Conservation (phyloP, 2,329 filamentous ascomycete species). For the Colletotrichum australisinense region DNA sequence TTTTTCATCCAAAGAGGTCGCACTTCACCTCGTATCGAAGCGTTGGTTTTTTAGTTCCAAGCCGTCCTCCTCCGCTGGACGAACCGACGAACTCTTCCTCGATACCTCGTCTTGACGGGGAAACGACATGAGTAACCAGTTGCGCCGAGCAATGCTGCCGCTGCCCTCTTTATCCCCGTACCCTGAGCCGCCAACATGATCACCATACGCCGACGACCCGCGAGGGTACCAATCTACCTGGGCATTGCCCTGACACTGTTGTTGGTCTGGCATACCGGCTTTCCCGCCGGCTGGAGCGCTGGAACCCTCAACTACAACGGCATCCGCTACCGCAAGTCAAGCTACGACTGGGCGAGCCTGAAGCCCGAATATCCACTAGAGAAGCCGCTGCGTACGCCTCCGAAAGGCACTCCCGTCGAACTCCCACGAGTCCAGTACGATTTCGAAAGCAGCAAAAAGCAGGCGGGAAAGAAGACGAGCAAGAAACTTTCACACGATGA, state of each 20-base stretch:
- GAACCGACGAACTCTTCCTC: neutral
- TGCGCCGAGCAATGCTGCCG: constrained; percentile 31
- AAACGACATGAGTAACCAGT: constrained; percentile 27
- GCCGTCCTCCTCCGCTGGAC: neutral
- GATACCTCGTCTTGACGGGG: neutral
- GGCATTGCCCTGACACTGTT: constrained; percentile 23
- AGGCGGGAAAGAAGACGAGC: constrained; percentile 4
- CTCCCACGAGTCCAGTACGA: constrained; percentile 42
- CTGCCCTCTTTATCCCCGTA: constrained; percentile 20
- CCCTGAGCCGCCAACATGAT: constrained; percentile 36
- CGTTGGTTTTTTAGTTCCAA: neutral
- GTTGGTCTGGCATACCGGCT: constrained; percentile 29
- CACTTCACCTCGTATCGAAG: neutral
- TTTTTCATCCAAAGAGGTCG: neutral
- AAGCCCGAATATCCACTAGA: constrained; percentile 46
- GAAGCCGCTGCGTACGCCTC: constrained; percentile 46
- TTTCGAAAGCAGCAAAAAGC: constrained; percentile 38
- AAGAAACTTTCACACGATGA: constrained; percentile 49
- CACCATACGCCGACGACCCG: constrained; percentile 33
- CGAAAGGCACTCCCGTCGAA: constrained; percentile 45
- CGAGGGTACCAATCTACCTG: constrained; percentile 33
- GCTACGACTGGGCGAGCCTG: constrained; percentile 52
- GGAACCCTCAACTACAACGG: constrained; percentile 18
- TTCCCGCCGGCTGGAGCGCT: constrained; percentile 19
- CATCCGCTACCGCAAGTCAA: constrained; percentile 37